Evolutionary conservation across 2,329 filamentous ascomycete species (phyloP).

Genomic region (Cladosporium halotolerans): DNA sequence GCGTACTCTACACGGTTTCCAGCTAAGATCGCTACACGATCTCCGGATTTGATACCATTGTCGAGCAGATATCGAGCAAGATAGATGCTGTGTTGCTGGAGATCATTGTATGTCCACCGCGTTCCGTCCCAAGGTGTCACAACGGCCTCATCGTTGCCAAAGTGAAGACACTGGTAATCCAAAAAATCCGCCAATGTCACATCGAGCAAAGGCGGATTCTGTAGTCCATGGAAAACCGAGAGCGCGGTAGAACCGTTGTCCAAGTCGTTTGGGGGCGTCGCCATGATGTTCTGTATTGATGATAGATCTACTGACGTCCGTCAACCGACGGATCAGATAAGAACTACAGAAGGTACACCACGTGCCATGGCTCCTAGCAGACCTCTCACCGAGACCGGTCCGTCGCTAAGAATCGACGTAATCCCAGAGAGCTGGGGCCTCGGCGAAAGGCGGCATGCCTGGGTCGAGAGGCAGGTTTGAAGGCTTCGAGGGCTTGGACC

Average conservation of each 20-base stretch:
- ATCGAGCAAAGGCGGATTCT: conserved; percentile 63
- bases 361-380: neutral
- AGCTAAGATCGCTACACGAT: conserved; percentile 70
- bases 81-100: conserved; percentile 34
- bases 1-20: conserved; percentile 53
- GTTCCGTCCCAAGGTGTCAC: conserved; percentile 71
- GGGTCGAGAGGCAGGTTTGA: neutral
- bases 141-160: conserved; percentile 61
- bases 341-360: conserved; percentile 1
- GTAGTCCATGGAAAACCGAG: conserved; percentile 61
- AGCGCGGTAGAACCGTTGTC: conserved; percentile 19
- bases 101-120: conserved; percentile 57
- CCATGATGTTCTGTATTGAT: conserved; percentile 12
- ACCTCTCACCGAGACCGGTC: conserved; percentile 4
- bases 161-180: conserved; percentile 61
- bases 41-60: conserved; percentile 60
- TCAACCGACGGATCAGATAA: conserved; percentile 10
- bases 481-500: neutral
- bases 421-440: neutral
- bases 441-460: conserved; percentile 1
- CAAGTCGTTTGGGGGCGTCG: conserved; percentile 13
- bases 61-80: conserved; percentile 49
- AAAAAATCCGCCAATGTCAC: conserved; percentile 67
- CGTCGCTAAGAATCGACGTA: neutral
- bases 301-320: neutral